phyloP scores from a whole-genome alignment of 1,284 basidiomycete species.

The Phellopilus nigrolimitatus region DNA sequence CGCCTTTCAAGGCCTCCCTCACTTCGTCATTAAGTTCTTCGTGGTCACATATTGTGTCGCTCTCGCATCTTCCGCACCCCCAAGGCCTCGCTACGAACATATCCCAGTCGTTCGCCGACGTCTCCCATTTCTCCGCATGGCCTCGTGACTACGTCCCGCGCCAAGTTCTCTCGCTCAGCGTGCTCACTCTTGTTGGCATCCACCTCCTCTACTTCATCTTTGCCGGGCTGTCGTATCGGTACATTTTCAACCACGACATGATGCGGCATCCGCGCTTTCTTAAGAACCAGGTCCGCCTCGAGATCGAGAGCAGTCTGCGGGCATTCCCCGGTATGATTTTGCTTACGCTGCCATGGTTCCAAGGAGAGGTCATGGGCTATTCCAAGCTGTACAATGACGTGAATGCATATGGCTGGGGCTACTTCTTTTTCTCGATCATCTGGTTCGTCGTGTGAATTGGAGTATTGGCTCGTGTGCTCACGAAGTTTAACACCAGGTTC shows the following conservation, averaged over 20 bases:
- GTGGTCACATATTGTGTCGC: slow-evolving; percentile 52
- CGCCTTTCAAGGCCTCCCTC: slow-evolving; percentile 33
- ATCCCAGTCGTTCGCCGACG: slow-evolving; percentile 25
- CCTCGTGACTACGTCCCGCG: slow-evolving; percentile 75
- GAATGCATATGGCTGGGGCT: slow-evolving; percentile 65
- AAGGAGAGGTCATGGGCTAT: slow-evolving; percentile 87
- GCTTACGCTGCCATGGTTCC: slow-evolving; percentile 91
- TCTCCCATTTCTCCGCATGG: slow-evolving; percentile 57
- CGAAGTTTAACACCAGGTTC: slow-evolving; percentile 46
- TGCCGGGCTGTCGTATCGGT: slow-evolving; percentile 78
- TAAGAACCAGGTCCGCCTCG: slow-evolving; percentile 79
- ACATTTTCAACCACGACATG: slow-evolving; percentile 95
- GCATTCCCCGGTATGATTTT: slow-evolving; percentile 81
- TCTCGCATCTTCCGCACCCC: slow-evolving; percentile 48
- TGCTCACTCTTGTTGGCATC: slow-evolving; percentile 79
- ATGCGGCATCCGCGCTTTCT: slow-evolving; percentile 94
- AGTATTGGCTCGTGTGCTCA: not conserved
- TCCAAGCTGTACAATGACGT: slow-evolving; percentile 77
- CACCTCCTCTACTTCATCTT: slow-evolving; percentile 83
- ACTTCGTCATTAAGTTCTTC: slow-evolving; percentile 39
- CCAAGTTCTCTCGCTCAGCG: slow-evolving; percentile 72
- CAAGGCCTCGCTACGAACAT: slow-evolving; percentile 36
- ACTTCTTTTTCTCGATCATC: slow-evolving; percentile 56
- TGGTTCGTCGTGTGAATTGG: slow-evolving; percentile 43
- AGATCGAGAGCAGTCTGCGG: slow-evolving; percentile 74